Evolutionary conservation across 140 eudicot genomes (phyloP).

Genomic region (Senecio squalidus): DNA sequence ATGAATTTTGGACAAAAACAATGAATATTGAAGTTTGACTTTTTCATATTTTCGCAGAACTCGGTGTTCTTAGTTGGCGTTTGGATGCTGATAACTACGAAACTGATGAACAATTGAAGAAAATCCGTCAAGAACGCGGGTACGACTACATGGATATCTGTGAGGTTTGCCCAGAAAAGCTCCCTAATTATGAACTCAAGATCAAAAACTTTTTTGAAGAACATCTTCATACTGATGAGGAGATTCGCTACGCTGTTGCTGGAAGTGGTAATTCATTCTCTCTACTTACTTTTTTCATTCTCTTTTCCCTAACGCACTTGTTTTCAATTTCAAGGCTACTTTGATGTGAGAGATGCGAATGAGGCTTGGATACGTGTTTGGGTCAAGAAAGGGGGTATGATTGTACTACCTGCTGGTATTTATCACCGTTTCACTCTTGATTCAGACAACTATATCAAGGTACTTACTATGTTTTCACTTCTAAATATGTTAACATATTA

Average conservation of each 20-base stretch:
- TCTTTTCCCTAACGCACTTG: background rate
- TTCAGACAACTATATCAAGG: conserved; percentile 82
- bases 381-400: conserved; percentile 96
- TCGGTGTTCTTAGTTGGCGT: conserved; percentile 96
- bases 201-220: conserved; percentile 88
- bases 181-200: conserved; percentile 88
- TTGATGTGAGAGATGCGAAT: conserved; percentile 83
- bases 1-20: background rate
- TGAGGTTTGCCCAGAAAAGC: conserved; percentile 95
- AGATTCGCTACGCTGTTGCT: conserved; percentile 86
- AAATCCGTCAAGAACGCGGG: conserved; percentile 89
- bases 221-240: conserved; percentile 94
- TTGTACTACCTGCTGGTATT: conserved; percentile 93
- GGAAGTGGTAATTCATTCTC: conserved; percentile 91
- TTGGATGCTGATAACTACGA: conserved; percentile 97
- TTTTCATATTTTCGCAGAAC: conserved; percentile 40
- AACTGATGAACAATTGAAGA: conserved; percentile 83
- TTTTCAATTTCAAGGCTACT: conserved; percentile 55
- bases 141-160: conserved; percentile 83
- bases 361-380: conserved; percentile 93
- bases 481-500: background rate
- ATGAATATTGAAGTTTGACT: background rate
- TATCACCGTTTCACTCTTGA: conserved; percentile 96
- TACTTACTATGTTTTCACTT: conserved; percentile 14
- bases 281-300: too few relatives aligned